Conservation (phyloP, 1,139 yeast genomes). For the Taphrina sp. region DNA sequence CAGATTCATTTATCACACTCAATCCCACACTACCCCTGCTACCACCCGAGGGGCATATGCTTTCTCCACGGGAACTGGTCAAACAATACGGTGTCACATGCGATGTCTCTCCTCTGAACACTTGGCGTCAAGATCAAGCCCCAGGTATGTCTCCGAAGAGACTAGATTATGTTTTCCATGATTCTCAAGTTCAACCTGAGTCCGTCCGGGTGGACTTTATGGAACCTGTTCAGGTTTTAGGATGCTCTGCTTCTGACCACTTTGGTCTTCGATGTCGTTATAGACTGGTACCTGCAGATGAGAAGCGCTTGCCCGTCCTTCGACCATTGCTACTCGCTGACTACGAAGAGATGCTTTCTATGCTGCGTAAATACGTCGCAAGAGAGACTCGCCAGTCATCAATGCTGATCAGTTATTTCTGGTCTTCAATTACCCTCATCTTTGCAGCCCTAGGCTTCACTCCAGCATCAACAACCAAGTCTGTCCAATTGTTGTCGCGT, state of each 20-base stretch:
- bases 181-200: constrained; percentile 57
- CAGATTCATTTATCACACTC: constrained; percentile 79
- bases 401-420: constrained; percentile 68
- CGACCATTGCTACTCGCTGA: constrained; percentile 15
- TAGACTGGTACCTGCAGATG: constrained; percentile 41
- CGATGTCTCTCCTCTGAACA: constrained; percentile 70
- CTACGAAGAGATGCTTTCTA: constrained; percentile 57
- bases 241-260: constrained; percentile 84
- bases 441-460: constrained; percentile 57
- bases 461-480: constrained; percentile 51
- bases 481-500: constrained; percentile 48
- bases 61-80: constrained; percentile 68
- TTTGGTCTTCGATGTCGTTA: constrained; percentile 54
- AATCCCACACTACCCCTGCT: constrained; percentile 49
- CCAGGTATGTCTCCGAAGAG: constrained; percentile 71
- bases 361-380: constrained; percentile 57
- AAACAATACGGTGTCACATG: constrained; percentile 79
- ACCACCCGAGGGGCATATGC: constrained; percentile 38
- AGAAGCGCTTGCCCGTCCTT: constrained; percentile 36
- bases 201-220: constrained; percentile 61
- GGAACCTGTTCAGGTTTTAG: constrained; percentile 38
- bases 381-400: constrained; percentile 59
- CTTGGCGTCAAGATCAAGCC: constrained; percentile 69
- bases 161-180: constrained; percentile 83
- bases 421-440: constrained; percentile 53